Evolutionary conservation across 2,329 filamentous ascomycete genomes (phyloP), one percentile per base, ranked within the genome.

Genomic region (Colletotrichum chlorophyti): DNA sequence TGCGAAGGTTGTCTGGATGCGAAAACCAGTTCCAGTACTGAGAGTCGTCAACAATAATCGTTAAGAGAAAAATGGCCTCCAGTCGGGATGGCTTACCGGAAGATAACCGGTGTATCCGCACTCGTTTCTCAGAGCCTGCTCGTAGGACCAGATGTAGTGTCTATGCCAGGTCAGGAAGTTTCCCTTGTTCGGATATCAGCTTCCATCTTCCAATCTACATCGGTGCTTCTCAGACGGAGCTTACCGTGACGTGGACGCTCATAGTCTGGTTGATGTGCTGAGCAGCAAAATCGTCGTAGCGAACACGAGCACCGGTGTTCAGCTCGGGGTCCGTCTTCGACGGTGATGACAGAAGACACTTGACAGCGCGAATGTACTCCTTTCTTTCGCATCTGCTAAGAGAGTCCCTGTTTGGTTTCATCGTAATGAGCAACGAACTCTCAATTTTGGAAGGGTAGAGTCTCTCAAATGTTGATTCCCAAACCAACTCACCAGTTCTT

Each of bases 11-110:
- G 3, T 71, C 60, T 3, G 77, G 72, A 69, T 77, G 78, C 49
- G 74, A 74, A 3, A 75, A 75, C 79, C 81, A 85, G 66, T 84
- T 79, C 71, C 78, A 79, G 70, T 83, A 84, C 66, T 77, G 72
- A 6, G 6, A 6, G 12, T 5, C 7, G 47, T 64, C 8, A 63
- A 54, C n/a, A 43, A 17, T 11, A 8, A 7, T 5, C 1, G 6
- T 4, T 1, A 17, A 27, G 7, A 3, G 7, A 11, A 14, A 7
- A 2, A 37, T n/a, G n/a, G n/a, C n/a, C n/a, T n/a, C n/a, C n/a
- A n/a, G n/a, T n/a, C n/a, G n/a, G n/a, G n/a, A n/a, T n/a, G n/a
- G n/a, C 68, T 50, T 63, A 72, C 70, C 9, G 76, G 76, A 58
- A 76, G 74, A 6, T 66, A 70, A 4, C 75, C 75, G 7, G 58